These are phyloP conservation scores for Nakazawaea molendinolei DNA, from an alignment of 805 yeast genomes.

Conservation along the genomic window DNA sequence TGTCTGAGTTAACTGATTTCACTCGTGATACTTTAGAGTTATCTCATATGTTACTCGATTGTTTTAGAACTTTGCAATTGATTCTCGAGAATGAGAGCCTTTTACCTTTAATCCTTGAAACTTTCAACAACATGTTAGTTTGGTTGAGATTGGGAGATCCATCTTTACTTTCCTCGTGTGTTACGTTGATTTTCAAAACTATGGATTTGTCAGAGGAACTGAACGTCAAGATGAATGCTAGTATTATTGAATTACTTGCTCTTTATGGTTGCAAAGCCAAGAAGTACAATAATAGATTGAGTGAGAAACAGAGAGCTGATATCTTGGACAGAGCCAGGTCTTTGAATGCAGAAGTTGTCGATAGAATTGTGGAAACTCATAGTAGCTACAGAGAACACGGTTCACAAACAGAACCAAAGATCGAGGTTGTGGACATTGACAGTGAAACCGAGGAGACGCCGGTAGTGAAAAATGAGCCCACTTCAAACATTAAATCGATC, in stretches of 20 bases:
- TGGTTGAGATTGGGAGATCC: conserved; percentile 83
- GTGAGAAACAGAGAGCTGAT: conserved; percentile 57
- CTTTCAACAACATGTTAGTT: conserved; percentile 61
- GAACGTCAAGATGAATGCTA: conserved; percentile 39
- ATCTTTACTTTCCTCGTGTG: conserved; percentile 68
- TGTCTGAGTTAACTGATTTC: conserved; percentile 61
- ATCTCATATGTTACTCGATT: conserved; percentile 59
- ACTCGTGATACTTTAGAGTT: conserved; percentile 83
- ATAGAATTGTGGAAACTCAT: conserved; percentile 37
- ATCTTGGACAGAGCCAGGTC: conserved; percentile 55
- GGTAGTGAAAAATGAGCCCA: conserved; percentile 4
- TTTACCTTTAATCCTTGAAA: conserved; percentile 49
- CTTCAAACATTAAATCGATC: not conserved
- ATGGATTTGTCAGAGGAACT: conserved; percentile 54
- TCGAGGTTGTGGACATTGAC: conserved; percentile 9
- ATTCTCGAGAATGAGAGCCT: conserved; percentile 29
- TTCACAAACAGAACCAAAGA: too few relatives aligned
- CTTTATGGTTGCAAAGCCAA: conserved; percentile 61
- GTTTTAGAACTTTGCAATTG: conserved; percentile 46
- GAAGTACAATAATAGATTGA: conserved; percentile 62
- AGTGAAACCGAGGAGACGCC: conserved; percentile 11
- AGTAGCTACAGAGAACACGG: conserved; percentile 25
- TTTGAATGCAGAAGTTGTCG: conserved; percentile 49
- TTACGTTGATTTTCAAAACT: conserved; percentile 57
- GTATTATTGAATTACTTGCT: conserved; percentile 49